These are phyloP conservation scores for Psilocybe subaeruginosa DNA, from an alignment of 768 basidiomycete species.

Conservation along the genomic window DNA sequence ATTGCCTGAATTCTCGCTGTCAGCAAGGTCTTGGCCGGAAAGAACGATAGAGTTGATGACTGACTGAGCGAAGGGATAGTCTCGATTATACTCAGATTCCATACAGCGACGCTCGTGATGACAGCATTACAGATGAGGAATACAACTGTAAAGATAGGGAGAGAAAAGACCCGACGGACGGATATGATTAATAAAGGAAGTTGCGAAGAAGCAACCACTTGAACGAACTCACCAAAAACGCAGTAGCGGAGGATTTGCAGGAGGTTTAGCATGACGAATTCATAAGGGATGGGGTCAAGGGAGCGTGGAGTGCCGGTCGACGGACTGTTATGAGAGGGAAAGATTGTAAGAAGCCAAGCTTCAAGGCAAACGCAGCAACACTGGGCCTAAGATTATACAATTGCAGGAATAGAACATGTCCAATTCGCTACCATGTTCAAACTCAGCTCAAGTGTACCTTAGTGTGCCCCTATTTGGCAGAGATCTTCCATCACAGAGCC, in stretches of 20 bases:
- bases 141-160: constrained; percentile 40
- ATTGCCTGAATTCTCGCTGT: constrained; percentile 14
- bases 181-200: background rate
- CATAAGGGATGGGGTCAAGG: constrained; percentile 30
- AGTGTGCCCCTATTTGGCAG: constrained; percentile 5
- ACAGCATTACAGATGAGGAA: constrained; percentile 70
- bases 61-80: constrained; percentile 38
- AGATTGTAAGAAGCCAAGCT: constrained; percentile 21
- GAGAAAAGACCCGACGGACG: background rate
- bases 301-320: constrained; percentile 39
- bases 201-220: background rate
- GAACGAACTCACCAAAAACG: constrained; percentile 54
- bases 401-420: constrained; percentile 6
- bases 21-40: background rate
- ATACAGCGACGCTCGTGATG: constrained; percentile 65
- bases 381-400: constrained; percentile 15
- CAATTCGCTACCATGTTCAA: constrained; percentile 13
- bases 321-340: constrained; percentile 25
- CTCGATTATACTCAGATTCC: constrained; percentile 62
- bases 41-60: constrained; percentile 20
- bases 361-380: constrained; percentile 6
- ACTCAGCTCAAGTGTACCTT: constrained; percentile 14
- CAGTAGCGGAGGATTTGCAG: constrained; percentile 59
- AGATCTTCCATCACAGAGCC: background rate
- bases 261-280: constrained; percentile 43